Base-by-base conservation (phyloP, 352 stramenopile genomes). In the Phytopythium kandeliae region DNA sequence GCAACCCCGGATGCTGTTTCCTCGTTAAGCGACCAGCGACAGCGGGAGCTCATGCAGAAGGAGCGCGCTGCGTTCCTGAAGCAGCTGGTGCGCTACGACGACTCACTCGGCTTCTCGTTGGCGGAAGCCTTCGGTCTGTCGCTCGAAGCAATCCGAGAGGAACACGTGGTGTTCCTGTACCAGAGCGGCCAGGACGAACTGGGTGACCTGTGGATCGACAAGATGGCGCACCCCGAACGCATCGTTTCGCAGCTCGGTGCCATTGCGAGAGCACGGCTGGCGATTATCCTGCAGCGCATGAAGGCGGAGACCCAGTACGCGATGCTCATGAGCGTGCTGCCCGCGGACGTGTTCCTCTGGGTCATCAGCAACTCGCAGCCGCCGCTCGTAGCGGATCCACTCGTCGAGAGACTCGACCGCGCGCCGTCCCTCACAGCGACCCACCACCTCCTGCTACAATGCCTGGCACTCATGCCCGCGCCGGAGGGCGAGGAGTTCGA, bases 91-190 rank as follows among this genome's bases (percentile, higher is more conserved):
- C 74, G 74, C 34, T 62, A 84, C 48, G 75, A 92, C 48, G 76
- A 89, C 45, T 51, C 54, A 0, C 45, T 90, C 3, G 83, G 78
- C 0, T 86, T 91, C 51, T 57, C 69, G 3, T 60, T 94, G 13
- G 79, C 80, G 1, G 66, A 89, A n/a, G 64, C 78, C n/a, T 91
- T 94, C 56, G 60, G 69, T 19, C 43, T 92, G 22, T 74, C 78
- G n/a, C 65, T 85, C 13, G 76, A 92, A 21, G 61, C 76, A 25
- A 84, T 94, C 54, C 78, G 78, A 24, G 77, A 91, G 71, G 79
- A 89, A 49, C 74, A 92, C 34, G 74, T 89, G 21, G 33, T 94
- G 25, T 91, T 89, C 46, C 62, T 94, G 54, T 94, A 92, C 53
- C 76, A 90, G 34, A 81, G 60, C 7, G 83, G 83, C 2, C 63